Percentiles rank a stretch among this genome's conserved stretches.
Conservation (phyloP, 352 stramenopile species). For the Pythium sukuiense region DNA sequence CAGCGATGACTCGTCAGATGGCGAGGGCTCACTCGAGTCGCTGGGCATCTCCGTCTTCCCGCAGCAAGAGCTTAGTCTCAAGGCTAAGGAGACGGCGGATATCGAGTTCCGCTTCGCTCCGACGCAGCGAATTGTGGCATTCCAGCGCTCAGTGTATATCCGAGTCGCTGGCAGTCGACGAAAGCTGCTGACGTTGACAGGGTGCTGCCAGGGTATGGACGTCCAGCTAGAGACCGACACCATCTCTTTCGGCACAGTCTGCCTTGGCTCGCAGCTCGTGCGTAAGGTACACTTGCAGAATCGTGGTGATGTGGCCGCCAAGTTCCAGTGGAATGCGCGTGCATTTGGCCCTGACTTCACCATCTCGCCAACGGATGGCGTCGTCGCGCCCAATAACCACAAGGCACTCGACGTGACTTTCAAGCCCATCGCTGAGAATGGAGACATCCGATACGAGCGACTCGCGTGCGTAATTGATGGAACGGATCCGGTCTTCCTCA, state of each 20-base stretch:
- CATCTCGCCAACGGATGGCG: constrained; percentile 78
- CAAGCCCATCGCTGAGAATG: constrained; percentile 67
- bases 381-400: constrained; percentile 82
- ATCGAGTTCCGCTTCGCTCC: constrained; percentile 80
- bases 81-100: constrained; percentile 72
- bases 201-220: constrained; percentile 90
- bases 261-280: constrained; percentile 81
- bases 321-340: constrained; percentile 84
- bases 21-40: constrained; percentile 35
- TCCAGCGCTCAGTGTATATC: constrained; percentile 69
- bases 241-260: constrained; percentile 90
- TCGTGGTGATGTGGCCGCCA: constrained; percentile 84
- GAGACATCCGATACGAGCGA: constrained; percentile 88
- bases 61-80: constrained; percentile 57
- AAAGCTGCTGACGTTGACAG: constrained; percentile 81
- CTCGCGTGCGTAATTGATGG: constrained; percentile 73
- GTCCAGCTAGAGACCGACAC: constrained; percentile 88
- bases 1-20: not conserved
- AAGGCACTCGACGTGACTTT: constrained; percentile 92
- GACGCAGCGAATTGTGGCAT: constrained; percentile 56
- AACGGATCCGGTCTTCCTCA: constrained; percentile 57
- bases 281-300: constrained; percentile 90
- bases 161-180: constrained; percentile 60
- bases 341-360: constrained; percentile 83
- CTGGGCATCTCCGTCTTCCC: constrained; percentile 73